Percentiles rank a stretch among this genome's conserved stretches.
Conservation (phyloP, 371 early-diverging fungal genomes). For the Circinella umbellata region DNA sequence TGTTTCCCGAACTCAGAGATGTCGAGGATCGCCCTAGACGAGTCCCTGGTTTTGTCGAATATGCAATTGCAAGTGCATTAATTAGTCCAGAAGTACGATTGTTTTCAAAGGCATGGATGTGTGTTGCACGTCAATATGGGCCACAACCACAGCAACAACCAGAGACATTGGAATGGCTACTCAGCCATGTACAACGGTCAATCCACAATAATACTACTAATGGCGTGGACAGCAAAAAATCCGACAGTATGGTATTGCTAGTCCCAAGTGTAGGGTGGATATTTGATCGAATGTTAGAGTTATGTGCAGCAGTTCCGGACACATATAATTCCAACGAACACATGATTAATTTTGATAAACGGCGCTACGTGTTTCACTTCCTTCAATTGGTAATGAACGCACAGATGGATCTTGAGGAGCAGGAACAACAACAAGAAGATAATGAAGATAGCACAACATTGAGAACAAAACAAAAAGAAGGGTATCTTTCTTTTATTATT, state of each 20-base stretch:
- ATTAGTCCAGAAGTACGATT: conserved; percentile 80
- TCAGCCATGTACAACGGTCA: conserved; percentile 15
- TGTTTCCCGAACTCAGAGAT: conserved; percentile 40
- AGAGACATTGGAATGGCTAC: conserved; percentile 63
- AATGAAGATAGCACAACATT: no score
- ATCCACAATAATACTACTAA: no score
- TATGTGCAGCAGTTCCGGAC: conserved; percentile 51
- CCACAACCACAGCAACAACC: conserved; percentile 36
- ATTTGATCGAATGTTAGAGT: conserved; percentile 56
- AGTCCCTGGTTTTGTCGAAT: conserved; percentile 83
- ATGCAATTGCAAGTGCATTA: conserved; percentile 75
- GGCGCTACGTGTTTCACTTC: conserved; percentile 68
- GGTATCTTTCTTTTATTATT: conserved; percentile 27
- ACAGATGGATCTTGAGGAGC: conserved; percentile 35
- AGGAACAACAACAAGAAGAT: conserved; percentile 15
- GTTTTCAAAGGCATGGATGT: conserved; percentile 74
- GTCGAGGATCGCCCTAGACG: conserved; percentile 18
- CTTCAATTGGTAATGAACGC: conserved; percentile 58
- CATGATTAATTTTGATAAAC: conserved; percentile 75
- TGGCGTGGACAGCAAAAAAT: neutral
- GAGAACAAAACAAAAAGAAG: conserved; percentile 18
- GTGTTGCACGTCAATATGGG: conserved; percentile 55
- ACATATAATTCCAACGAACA: conserved; percentile 43
- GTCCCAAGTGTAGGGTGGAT: conserved; percentile 63
- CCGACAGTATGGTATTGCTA: conserved; percentile 17